These are phyloP conservation scores for Phytopythium kandeliae DNA, from an alignment of 352 stramenopile species.

Conservation along the genomic window DNA sequence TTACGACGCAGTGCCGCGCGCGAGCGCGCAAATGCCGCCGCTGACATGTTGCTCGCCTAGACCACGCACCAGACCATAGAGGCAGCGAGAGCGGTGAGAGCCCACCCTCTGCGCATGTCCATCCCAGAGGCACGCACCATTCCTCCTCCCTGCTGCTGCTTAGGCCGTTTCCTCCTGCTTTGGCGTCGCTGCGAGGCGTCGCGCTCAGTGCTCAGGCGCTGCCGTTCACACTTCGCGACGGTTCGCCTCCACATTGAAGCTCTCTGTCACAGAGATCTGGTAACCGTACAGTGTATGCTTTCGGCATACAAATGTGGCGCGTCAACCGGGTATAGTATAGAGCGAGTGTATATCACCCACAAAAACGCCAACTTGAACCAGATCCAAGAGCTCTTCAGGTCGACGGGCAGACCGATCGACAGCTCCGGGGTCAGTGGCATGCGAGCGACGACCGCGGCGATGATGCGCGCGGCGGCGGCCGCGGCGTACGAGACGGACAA, in stretches of 20 bases:
- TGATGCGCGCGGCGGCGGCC: conserved; percentile 11
- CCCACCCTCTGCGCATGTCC: background rate
- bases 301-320: no score
- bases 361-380: no score
- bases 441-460: conserved; percentile 13
- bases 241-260: no score
- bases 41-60: conserved; percentile 26
- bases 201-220: no score
- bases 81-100: background rate
- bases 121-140: background rate
- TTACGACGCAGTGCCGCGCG: conserved; percentile 55
- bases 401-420: no score
- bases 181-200: background rate
- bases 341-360: no score
- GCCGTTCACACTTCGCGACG: background rate
- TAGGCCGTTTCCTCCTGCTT: no score
- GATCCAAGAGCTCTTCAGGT: no score
- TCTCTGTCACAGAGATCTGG: no score
- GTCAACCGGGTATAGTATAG: no score
- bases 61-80: background rate
- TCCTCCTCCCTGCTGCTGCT: background rate
- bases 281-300: no score
- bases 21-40: conserved; percentile 59
- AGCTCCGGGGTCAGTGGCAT: conserved; percentile 1
- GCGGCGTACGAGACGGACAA: conserved; percentile 62